Evolutionary conservation across 2,329 filamentous ascomycete genomes (phyloP), one percentile per base, ranked within the genome.

Genomic region (Fusarium marasasianum): DNA sequence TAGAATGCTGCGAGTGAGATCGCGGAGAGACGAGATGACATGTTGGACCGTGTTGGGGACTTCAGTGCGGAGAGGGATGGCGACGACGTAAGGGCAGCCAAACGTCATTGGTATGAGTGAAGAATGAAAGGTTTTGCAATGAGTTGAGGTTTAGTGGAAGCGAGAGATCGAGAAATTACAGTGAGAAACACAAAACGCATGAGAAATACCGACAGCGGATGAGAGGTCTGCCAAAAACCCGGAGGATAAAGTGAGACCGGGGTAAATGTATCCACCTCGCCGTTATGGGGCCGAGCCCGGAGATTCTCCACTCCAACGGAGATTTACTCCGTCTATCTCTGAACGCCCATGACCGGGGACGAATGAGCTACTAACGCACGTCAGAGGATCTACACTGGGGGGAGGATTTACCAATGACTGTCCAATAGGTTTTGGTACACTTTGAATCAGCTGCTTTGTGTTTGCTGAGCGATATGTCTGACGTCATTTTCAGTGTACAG

Each of bases 11-110:
- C 48, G 38, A 62, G 29, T 47, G 69, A 62, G 31, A 68, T 7
- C 38, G 51, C 22, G 35, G 69, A 51, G 26, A 68, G 44, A 63
- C 58, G 29, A 55, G 51, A 44, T 61, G 44, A 22, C 59, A 62
- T 62, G 15, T 13, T 31, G 38, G 31, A 62, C 11, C 6, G 50
- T 13, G 26, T 26, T 35, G 20, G 48, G 48, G 8, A 55, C 14
- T 37, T 55, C n/a, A 22, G 48, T 5, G 37, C 31, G 59, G 18
- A 62, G 4, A 8, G 48, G 48, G 29, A 56, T 33, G 8, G 59
- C 48, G 20, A 62, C 59, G 22, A 31, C 40, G 35, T 62, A 62
- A 0, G 59, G 38, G 12, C 48, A 53, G 40, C 48, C 59, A 45
- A 62, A 62, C 31, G 48, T 55, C 59, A 62, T 62, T 44, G 48